Base-by-base conservation (phyloP, 2,329 filamentous ascomycete genomes). In the Stachybotrys elegans region DNA sequence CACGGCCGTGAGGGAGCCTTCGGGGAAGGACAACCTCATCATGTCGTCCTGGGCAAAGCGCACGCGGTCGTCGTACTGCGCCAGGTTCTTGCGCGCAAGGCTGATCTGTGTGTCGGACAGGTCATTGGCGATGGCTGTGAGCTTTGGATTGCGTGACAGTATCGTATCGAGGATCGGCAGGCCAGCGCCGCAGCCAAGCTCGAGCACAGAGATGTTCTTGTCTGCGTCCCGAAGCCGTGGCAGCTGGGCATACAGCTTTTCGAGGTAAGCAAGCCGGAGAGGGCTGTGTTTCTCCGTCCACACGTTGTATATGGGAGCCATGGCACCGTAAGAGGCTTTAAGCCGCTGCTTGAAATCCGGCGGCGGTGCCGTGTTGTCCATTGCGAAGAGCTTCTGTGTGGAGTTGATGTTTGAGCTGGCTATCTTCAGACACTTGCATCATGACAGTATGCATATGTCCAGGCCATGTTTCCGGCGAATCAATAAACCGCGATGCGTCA, bases 1-100 rank as follows among this genome's bases (percentile, higher is more conserved):
- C 2, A 78, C 66, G 5, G 69, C 74, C 45, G 78, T 68, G 44
- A 81, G 65, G 0, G 61, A 60, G 1, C 36, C 55, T 0, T 49
- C 45, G 0, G 51, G 27, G 41, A 68, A 68, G 3, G 51, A 42
- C 5, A 71, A 59, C 2, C 48, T 45, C 48, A 57, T 60, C 65
- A 71, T 71, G 56, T 72, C 69, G 39, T 63, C 61, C 42, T 45
- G 38, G 17, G 55, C 48, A 39, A 40, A 50, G 4, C 19, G 19
- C 13, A 43, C 43, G 13, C 50, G 43, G 8, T 40, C 27, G 4
- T 23, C 38, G 31, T 29, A 45, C 14, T 11, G 36, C 1, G 43
- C 52, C 7, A 68, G 54, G 17, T 58, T 55, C 27, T 47, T 44
- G 20, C 44, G 46, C 11, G 59, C 64, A 6, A 68, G 49, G 3